Percentiles rank a stretch among this genome's conserved stretches.
phyloP scores from a whole-genome alignment of 805 yeast genomes.

The Saturnispora gosingensis region DNA sequence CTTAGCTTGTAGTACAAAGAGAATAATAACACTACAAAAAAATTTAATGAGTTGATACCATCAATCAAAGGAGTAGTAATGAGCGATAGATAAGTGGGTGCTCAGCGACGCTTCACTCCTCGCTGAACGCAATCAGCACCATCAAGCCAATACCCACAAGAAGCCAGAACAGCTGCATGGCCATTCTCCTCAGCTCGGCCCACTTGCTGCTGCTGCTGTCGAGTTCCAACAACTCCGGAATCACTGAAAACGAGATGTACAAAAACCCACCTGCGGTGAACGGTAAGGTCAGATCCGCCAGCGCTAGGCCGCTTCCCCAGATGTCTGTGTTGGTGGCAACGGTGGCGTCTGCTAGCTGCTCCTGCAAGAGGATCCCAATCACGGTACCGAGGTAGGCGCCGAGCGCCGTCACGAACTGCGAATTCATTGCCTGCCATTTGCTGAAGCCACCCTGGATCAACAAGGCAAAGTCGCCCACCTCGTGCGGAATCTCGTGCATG shows the following conservation, averaged over 20 bases:
- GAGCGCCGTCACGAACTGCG: conserved; percentile 56
- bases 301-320: conserved; percentile 4
- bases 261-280: conserved; percentile 71
- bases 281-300: conserved; percentile 46
- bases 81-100: background rate
- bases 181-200: conserved; percentile 32
- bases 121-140: conserved; percentile 42
- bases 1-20: background rate
- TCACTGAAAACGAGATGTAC: conserved; percentile 68
- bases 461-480: conserved; percentile 71
- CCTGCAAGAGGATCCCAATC: conserved; percentile 51
- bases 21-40: background rate
- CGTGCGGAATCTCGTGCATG: conserved; percentile 76
- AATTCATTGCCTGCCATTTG: conserved; percentile 53
- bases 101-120: conserved; percentile 17
- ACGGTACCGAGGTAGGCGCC: conserved; percentile 62
- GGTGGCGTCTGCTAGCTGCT: conserved; percentile 14
- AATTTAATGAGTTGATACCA: background rate
- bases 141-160: conserved; percentile 48
- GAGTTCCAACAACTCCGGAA: conserved; percentile 57
- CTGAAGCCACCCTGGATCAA: conserved; percentile 61
- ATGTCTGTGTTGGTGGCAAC: conserved; percentile 7
- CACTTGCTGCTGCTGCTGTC: conserved; percentile 27
- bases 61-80: background rate
- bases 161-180: conserved; percentile 40